Evolutionary conservation across 371 early-diverging fungal species (phyloP), one percentile per base, ranked within the genome.

Genomic region (Rhizopus arrhizus): DNA sequence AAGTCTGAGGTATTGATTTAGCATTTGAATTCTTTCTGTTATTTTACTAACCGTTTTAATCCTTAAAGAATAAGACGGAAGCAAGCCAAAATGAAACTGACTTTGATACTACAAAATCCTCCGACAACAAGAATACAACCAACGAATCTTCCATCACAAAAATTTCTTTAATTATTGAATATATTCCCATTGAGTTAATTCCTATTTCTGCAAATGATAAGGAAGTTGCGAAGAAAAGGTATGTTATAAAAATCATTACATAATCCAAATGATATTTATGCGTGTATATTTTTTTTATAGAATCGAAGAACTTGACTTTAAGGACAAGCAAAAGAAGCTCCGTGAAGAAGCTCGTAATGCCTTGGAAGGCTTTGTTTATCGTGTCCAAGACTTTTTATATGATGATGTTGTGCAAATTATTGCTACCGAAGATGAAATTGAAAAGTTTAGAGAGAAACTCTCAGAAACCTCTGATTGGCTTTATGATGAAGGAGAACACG

Each of bases 361-460:
- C 46, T 85, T 98, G 31, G 99, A 98, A 70, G 80, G 92, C 0
- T 95, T 91, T 77, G 84, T 96, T 31, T 98, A 97, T 76, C 82
- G 85, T 38, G 73, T 87, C 50, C 89, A 89, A 53, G 95, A 96
- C 62, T 84, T 91, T 59, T 72, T 92, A 47, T 84, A 91, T 42
- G 88, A 90, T 46, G 91, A 91, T 34, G 84, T 80, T 43, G 82
- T 89, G 34, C 75, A 78, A 36, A 63, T 77, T 4, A 86, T 92
- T 5, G 80, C 90, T 22, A 89, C 90, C 4, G 87, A 86, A 40
- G 81, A 82, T 3, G 87, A 95, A 66, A 89, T 91, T 61, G 81
- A 84, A 41, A 64, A 69, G 4, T 72, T 96, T n/a, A 77, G 77
- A 28, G 75, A 79, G 22, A 72, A 68, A 15, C 75, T 90, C 6